Evolutionary conservation across 2,329 filamentous ascomycete genomes (phyloP).

Genomic region (Achaetomium macrosporum): DNA sequence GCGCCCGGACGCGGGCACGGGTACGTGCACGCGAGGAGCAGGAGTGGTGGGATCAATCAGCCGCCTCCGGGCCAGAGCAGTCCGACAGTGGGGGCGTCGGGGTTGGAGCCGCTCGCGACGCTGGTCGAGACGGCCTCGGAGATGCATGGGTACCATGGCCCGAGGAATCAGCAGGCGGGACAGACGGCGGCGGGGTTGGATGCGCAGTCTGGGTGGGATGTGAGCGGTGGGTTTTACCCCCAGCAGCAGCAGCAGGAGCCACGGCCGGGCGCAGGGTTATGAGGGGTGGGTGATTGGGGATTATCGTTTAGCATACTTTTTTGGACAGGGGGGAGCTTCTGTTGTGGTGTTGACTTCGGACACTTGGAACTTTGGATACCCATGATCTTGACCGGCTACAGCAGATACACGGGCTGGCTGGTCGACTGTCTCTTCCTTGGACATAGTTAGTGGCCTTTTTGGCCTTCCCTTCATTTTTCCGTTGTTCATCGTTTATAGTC

Average conservation of each 20-base stretch:
- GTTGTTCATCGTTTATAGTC: too few relatives aligned
- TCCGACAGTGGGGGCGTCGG: constrained; percentile 12
- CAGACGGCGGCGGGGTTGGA: constrained; percentile 34
- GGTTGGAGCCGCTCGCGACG: constrained; percentile 14
- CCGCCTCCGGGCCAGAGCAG: background rate
- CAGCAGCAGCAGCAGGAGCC: background rate
- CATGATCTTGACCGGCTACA: too few relatives aligned
- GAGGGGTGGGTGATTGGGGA: background rate
- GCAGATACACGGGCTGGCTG: too few relatives aligned
- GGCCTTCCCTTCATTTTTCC: too few relatives aligned
- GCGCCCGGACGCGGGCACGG: constrained; percentile 17
- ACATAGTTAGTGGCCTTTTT: too few relatives aligned
- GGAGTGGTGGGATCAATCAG: constrained; percentile 23
- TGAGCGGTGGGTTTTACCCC: background rate
- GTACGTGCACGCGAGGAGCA: constrained; percentile 25
- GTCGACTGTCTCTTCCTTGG: too few relatives aligned
- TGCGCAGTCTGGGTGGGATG: constrained; percentile 10
- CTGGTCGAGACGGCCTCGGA: constrained; percentile 33
- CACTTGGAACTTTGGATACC: too few relatives aligned
- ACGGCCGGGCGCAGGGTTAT: background rate
- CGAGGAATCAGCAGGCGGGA: constrained; percentile 34
- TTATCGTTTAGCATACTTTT: background rate
- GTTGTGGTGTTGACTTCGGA: too few relatives aligned
- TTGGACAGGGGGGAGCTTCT: too few relatives aligned
- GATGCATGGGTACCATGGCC: constrained; percentile 45